These are phyloP conservation scores for Hirschioporus abietinus DNA, from an alignment of 768 basidiomycete genomes.

Conservation along the genomic window DNA sequence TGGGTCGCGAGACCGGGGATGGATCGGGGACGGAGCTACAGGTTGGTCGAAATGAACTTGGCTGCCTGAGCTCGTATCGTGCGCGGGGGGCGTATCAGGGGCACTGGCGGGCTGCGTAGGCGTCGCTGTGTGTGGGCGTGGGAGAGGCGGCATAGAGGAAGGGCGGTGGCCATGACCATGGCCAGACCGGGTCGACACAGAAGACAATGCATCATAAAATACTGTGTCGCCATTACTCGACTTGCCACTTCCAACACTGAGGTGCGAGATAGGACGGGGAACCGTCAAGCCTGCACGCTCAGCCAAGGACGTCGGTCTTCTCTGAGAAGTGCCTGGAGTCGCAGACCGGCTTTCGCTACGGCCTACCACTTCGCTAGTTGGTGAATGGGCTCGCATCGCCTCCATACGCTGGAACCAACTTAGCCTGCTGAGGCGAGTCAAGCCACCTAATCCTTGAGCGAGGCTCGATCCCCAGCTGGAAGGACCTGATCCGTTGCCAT, in stretches of 20 bases:
- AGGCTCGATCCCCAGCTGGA: constrained; percentile 23
- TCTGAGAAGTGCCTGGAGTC: constrained; percentile 4
- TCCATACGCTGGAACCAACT: constrained; percentile 53
- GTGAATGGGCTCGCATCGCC: constrained; percentile 11
- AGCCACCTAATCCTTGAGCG: constrained; percentile 42
- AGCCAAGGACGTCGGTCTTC: neutral
- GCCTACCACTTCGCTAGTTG: neutral
- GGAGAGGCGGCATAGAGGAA: neutral
- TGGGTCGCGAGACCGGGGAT: neutral
- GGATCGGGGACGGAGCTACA: constrained; percentile 18
- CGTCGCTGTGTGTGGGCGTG: neutral
- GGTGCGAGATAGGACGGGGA: neutral
- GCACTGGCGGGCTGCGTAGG: neutral
- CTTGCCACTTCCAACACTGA: neutral
- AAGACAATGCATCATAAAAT: constrained; percentile 2
- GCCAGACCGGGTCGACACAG: neutral
- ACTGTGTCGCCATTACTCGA: neutral
- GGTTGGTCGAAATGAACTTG: constrained; percentile 26
- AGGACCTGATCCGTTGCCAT: constrained; percentile 21
- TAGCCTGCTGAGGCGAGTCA: constrained; percentile 42
- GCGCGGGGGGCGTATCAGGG: neutral
- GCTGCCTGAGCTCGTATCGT: neutral
- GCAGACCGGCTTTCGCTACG: constrained; percentile 9
- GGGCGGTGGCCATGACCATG: neutral
- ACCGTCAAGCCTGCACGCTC: neutral